Percentiles rank a stretch among this genome's conserved stretches.
Evolutionary conservation across 352 stramenopile genomes (phyloP).

Genomic region (Phytophthora quininea): DNA sequence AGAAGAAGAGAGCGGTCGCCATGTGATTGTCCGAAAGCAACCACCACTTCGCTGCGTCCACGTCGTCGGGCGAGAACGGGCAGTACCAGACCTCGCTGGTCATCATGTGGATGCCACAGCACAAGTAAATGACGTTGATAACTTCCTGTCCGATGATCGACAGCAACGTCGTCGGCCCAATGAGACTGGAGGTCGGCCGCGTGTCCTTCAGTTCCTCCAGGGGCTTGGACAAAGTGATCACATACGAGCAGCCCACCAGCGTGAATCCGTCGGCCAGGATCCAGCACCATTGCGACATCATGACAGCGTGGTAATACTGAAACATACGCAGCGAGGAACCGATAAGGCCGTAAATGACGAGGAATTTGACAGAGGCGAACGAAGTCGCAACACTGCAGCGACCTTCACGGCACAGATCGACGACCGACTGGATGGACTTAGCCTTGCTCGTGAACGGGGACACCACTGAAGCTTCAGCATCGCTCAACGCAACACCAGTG

Average conservation of each 20-base stretch:
- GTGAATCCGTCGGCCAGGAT: constrained; percentile 71
- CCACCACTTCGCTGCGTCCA: constrained; percentile 55
- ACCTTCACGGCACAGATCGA: constrained; percentile 87
- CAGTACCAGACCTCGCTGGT: constrained; percentile 44
- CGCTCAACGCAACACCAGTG: constrained; percentile 79
- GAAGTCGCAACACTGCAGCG: constrained; percentile 86
- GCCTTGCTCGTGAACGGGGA: constrained; percentile 84
- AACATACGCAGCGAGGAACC: constrained; percentile 65
- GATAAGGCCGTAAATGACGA: constrained; percentile 90
- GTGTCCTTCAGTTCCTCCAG: constrained; percentile 25
- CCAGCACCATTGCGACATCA: constrained; percentile 78
- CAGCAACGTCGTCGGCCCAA: constrained; percentile 55
- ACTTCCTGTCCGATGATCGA: constrained; percentile 54
- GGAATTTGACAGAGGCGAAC: constrained; percentile 86
- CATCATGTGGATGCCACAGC: constrained; percentile 38
- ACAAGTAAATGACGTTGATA: constrained; percentile 60
- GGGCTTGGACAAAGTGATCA: constrained; percentile 71
- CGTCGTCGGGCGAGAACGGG: constrained; percentile 44
- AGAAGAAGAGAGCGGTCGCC: constrained; percentile 37
- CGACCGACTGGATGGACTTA: constrained; percentile 80
- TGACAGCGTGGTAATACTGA: constrained; percentile 77
- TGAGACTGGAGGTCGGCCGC: constrained; percentile 57
- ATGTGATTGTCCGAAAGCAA: constrained; percentile 53
- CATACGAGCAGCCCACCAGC: constrained; percentile 71
- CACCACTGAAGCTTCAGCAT: constrained; percentile 75